Conservation (phyloP, 179 eudicot species). For the Actinidia chinensis region DNA sequence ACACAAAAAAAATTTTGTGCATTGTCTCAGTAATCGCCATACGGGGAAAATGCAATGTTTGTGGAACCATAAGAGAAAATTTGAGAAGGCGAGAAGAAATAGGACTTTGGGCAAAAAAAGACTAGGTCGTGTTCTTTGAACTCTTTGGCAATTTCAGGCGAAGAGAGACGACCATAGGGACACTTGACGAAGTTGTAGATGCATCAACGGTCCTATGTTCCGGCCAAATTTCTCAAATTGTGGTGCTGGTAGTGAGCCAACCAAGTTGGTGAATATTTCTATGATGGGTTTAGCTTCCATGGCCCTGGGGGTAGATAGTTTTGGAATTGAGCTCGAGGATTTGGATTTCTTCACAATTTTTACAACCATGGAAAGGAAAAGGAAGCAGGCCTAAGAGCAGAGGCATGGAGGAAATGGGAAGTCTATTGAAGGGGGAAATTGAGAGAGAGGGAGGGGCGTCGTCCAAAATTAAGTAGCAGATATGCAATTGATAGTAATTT, state of each 20-base stretch:
- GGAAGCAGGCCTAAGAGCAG: no score
- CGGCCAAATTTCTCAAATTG: conserved; percentile 6
- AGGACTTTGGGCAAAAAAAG: conserved; percentile 16
- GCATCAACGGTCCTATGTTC: conserved; percentile 17
- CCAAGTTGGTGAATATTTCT: conserved; percentile 16
- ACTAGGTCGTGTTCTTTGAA: conserved; percentile 9
- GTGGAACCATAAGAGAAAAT: not conserved
- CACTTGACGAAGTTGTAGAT: conserved; percentile 5
- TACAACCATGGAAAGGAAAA: no score
- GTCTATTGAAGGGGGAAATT: no score
- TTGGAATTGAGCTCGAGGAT: not conserved
- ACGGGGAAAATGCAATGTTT: conserved; percentile 6
- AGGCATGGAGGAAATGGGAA: no score
- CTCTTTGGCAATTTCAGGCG: conserved; percentile 14
- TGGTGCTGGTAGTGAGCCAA: not conserved
- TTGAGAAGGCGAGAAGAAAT: not conserved
- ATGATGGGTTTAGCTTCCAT: conserved; percentile 16
- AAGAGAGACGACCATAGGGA: conserved; percentile 10
- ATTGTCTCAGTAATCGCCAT: conserved; percentile 19
- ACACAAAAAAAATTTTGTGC: conserved; percentile 9
- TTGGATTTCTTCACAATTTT: no score
- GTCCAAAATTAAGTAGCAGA: no score
- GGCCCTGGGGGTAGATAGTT: not conserved
- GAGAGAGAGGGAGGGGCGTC: no score
- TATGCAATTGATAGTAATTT: no score